A percentile compares a stretch with the other conserved stretches of the same genome.
Conservation (phyloP, 768 basidiomycete species). For the Lentinula edodes region DNA sequence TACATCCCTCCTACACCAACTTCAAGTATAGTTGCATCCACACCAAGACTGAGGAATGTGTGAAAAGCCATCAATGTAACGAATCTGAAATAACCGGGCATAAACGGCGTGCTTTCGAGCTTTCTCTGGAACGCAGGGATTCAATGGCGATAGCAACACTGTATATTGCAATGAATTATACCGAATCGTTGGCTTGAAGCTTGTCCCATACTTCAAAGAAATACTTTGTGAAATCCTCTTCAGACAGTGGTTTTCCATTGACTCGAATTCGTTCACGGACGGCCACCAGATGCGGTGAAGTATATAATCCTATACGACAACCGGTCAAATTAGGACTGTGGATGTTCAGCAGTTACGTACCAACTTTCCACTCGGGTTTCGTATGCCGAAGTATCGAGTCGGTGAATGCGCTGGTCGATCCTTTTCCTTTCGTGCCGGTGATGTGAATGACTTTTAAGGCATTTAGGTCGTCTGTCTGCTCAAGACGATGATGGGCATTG, state of each 20-base stretch:
- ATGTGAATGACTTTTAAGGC: slow-evolving; percentile 90
- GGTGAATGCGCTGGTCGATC: slow-evolving; percentile 91
- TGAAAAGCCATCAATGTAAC: slow-evolving; percentile 91
- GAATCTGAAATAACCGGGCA: slow-evolving; percentile 93
- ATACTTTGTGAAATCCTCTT: slow-evolving; percentile 81
- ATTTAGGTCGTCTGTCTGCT: slow-evolving; percentile 78
- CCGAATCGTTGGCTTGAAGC: slow-evolving; percentile 57
- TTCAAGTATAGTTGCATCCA: slow-evolving; percentile 91
- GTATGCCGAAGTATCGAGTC: slow-evolving; percentile 78
- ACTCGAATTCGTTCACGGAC: slow-evolving; percentile 95
- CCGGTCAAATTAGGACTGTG: neutral
- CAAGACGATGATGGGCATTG: neutral
- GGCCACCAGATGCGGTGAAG: slow-evolving; percentile 93
- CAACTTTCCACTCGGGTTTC: slow-evolving; percentile 76
- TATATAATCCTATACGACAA: slow-evolving; percentile 73
- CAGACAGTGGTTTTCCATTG: slow-evolving; percentile 85
- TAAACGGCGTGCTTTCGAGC: slow-evolving; percentile 48
- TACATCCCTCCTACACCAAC: slow-evolving; percentile 93
- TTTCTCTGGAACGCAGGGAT: slow-evolving; percentile 31
- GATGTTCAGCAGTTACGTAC: slow-evolving; percentile 33
- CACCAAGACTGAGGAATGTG: slow-evolving; percentile 73
- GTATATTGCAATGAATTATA: slow-evolving; percentile 20
- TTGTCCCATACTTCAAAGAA: slow-evolving; percentile 97
- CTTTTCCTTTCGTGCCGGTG: slow-evolving; percentile 98
- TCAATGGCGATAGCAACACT: neutral